Conservation (phyloP, 305 asterid genomes). For the Striga hermonthica region DNA sequence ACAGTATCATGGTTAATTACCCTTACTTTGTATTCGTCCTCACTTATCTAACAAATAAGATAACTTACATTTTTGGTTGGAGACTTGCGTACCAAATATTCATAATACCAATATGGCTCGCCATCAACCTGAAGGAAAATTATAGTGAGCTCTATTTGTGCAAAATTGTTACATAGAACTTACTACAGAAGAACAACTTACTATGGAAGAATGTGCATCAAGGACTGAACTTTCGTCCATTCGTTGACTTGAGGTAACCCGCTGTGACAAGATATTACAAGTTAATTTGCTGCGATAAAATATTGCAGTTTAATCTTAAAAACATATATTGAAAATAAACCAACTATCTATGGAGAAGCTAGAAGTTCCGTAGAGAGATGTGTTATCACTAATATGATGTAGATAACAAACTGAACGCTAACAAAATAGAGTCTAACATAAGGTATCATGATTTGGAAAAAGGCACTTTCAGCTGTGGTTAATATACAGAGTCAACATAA, state of each 20-base stretch:
- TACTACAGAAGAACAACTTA: conserved; percentile 42
- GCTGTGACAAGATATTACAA: conserved; percentile 44
- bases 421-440: too few relatives aligned
- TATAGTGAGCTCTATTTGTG: conserved; percentile 19
- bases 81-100: conserved; percentile 86
- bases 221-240: conserved; percentile 82
- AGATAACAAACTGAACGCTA: neutral
- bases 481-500: neutral
- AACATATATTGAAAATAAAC: conserved; percentile 13
- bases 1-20: conserved; percentile 13
- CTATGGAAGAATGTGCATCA: conserved; percentile 81
- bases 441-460: neutral
- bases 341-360: neutral
- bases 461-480: neutral
- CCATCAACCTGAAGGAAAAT: conserved; percentile 62
- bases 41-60: conserved; percentile 22
- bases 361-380: neutral
- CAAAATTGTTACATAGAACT: conserved; percentile 12
- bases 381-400: neutral
- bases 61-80: conserved; percentile 73
- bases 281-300: conserved; percentile 44
- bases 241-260: conserved; percentile 80
- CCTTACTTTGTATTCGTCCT: conserved; percentile 23
- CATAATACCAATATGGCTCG: conserved; percentile 88
- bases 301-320: conserved; percentile 23